Evolutionary conservation across 2,329 filamentous ascomycete genomes (phyloP), one percentile per base, ranked within the genome.

Genomic region (Aspergillus nomiae): DNA sequence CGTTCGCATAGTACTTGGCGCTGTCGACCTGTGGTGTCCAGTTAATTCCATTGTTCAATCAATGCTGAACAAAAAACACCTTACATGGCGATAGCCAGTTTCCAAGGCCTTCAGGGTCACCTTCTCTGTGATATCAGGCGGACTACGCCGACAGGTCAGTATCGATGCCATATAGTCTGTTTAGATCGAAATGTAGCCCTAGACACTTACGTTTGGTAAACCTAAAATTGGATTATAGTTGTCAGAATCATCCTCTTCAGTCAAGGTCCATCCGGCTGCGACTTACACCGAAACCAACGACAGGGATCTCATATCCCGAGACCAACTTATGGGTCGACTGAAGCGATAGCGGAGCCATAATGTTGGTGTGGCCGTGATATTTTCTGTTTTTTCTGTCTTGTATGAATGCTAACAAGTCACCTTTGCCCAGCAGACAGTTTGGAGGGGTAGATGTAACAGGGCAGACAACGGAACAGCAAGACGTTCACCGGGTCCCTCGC

Each of bases 1-100:
- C 87, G 66, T 89, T 89, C 43, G 77, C 77, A 73, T 89, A 89
- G 28, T 75, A 80, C 12, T 82, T 81, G 3, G 87, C 86, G 1
- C 83, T 85, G 73, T 89, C 87, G 65, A 89, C 77, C 82, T 84
- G 53, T 16, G 53, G 14, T 58, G 16, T 28, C 4, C 8, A 51
- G 28, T 51, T n/a, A 51, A 51, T 51, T 11, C 3, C 9, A 21
- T n/a, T 4, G 12, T 9, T 51, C 48, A 51, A 21, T 11, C 19
- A 30, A 32, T 28, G 2, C 30, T 19, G n/a, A 45, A 16, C 28
- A 24, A 46, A 56, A 56, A 34, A 26, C 24, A n/a, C 46, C 76
- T 60, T 74, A 85, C 83, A 77, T 89, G 86, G 63, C 84, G 80
- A 69, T 88, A 88, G 55, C 86, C 86, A 16, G 77, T 73, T 66